These are phyloP conservation scores for Cladobotryum mycophilum DNA, from an alignment of 2,329 filamentous ascomycete genomes.

Conservation along the genomic window DNA sequence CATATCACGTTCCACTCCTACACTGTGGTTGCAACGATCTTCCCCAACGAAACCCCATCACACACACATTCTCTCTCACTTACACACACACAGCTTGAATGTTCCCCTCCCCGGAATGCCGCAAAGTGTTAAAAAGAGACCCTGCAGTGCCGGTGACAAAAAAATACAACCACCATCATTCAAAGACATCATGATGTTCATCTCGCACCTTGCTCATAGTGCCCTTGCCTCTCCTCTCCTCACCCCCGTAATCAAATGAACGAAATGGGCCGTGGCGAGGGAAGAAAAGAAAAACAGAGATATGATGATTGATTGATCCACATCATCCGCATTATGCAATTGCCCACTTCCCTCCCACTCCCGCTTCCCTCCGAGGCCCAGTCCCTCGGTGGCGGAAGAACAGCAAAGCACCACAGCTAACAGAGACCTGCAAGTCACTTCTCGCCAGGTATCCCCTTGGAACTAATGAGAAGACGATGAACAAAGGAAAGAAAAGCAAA, in stretches of 20 bases:
- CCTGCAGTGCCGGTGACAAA: too few relatives aligned
- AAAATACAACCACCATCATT: too few relatives aligned
- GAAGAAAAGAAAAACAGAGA: not conserved
- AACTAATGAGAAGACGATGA: too few relatives aligned
- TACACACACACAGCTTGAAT: too few relatives aligned
- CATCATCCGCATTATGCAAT: constrained; percentile 7
- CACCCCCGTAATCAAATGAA: not conserved
- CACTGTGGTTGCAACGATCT: not conserved
- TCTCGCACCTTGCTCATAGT: too few relatives aligned
- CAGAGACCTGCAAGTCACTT: not conserved
- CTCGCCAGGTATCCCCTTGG: not conserved
- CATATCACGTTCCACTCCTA: too few relatives aligned
- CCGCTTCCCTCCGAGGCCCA: constrained; percentile 7
- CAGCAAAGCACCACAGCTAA: not conserved
- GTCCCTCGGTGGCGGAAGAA: constrained; percentile 12
- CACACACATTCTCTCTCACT: too few relatives aligned
- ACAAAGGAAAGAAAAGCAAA: not conserved
- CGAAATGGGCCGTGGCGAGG: not conserved
- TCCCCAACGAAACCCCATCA: not conserved
- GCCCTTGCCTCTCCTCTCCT: too few relatives aligned
- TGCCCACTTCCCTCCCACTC: constrained; percentile 6
- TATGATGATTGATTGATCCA: constrained; percentile 1
- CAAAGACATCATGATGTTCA: too few relatives aligned
- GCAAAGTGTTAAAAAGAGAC: too few relatives aligned
- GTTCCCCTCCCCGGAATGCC: too few relatives aligned